Evolutionary conservation across 345 rosid genomes (phyloP).

Genomic region (Lenwebbia sp.): DNA sequence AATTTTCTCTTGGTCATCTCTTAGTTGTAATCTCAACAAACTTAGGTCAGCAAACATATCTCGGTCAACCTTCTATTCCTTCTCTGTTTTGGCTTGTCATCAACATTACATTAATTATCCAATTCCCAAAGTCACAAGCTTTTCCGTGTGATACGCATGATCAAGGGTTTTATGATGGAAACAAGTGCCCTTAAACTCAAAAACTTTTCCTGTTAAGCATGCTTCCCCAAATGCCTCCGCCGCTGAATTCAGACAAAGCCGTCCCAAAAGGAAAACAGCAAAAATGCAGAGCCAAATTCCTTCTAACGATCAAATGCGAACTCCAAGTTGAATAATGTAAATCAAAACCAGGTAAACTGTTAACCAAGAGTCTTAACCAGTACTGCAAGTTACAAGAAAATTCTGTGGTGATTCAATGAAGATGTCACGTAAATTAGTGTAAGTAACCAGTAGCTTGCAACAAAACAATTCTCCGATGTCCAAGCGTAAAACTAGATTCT

Average conservation of each 20-base stretch:
- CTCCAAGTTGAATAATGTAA: not conserved
- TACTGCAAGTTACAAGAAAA: not conserved
- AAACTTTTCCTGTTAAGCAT: not conserved
- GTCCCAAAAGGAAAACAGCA: not conserved
- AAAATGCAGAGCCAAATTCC: not conserved
- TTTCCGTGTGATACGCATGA: not conserved
- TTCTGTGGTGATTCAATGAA: not conserved
- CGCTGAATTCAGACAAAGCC: not conserved
- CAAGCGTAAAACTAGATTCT: not conserved
- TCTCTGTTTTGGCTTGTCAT: not conserved
- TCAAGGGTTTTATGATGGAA: not conserved
- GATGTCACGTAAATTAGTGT: too few relatives aligned
- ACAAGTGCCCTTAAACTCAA: not conserved
- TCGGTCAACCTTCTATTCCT: not conserved
- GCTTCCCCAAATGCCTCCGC: not conserved
- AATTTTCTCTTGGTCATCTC: too few relatives aligned
- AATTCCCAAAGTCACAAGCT: not conserved
- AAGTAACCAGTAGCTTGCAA: fast-evolving
- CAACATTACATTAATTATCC: not conserved
- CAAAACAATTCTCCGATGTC: not conserved
- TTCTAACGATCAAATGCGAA: too few relatives aligned
- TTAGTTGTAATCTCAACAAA: too few relatives aligned
- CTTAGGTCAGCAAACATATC: too few relatives aligned
- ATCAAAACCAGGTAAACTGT: not conserved
- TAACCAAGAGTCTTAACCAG: not conserved